Base-by-base conservation (phyloP, 2,329 filamentous ascomycete genomes). In the Colletotrichum lupini region DNA sequence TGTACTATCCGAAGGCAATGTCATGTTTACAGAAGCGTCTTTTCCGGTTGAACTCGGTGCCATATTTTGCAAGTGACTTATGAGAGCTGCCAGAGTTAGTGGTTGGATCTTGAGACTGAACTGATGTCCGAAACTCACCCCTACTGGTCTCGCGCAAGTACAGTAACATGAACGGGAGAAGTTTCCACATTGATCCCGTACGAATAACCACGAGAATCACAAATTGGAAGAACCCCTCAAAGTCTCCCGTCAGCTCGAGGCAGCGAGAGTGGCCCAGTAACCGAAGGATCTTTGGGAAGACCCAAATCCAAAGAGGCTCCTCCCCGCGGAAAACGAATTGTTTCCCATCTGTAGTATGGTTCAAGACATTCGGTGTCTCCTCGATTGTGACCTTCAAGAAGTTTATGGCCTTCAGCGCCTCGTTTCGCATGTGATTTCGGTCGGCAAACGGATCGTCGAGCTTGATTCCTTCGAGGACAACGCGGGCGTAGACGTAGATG, bases 401-500 rank as follows among this genome's bases (percentile, higher is more conserved):
- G 76, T 93, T 90, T 60, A 98, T 87, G 65, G 94, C 95, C 78
- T 95, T 92, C 46, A 89, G 82, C 1, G 90, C 91, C 77, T 94
- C 91, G 58, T 87, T 82, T 32, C 88, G 83, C 55, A 92, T 82
- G 69, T 89, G 83, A 42, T 87, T 85, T 64, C 82, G 83, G 75
- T 90, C 85, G 72, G 90, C 87, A 79, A 95, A 93, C 2, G 91
- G 91, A 77, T 95, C 90, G 77, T 95, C 90, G 79, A 90, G 87
- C 75, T 88, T 87, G 59, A 94, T 86, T 57, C 87, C 88, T 76
- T 95, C 93, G 14, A 98, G 86, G 26, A 95, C 93, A 71, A 94
- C 93, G 79, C 94, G 92, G 62, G 93, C 88, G 77, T 97, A 93
- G 75, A 98, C 93, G 79, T 94, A 95, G 65, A 98, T 92, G 62